A percentile compares a stretch with the other conserved stretches of the same genome.
phyloP scores from a whole-genome alignment of 768 basidiomycete genomes.

The Rossbeevera mucosa region DNA sequence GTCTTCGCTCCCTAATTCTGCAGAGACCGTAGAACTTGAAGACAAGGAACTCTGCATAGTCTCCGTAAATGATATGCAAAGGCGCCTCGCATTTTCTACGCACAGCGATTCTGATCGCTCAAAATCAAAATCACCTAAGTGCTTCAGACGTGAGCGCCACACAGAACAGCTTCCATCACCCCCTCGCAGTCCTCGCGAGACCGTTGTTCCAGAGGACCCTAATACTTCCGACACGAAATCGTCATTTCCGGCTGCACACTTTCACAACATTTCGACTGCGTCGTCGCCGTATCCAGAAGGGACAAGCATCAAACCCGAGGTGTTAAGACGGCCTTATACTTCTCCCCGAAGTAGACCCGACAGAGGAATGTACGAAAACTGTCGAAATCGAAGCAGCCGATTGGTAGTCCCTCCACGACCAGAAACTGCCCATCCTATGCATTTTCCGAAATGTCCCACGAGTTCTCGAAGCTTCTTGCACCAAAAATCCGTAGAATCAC shows the following conservation, averaged over 20 bases:
- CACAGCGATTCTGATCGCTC: slow-evolving; percentile 48
- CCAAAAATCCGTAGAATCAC: slow-evolving; percentile 19
- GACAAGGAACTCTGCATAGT: slow-evolving; percentile 63
- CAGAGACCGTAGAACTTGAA: slow-evolving; percentile 65
- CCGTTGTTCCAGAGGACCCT: slow-evolving; percentile 8
- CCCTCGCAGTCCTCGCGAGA: slow-evolving; percentile 31
- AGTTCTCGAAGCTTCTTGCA: slow-evolving; percentile 16
- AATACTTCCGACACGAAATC: slow-evolving; percentile 2
- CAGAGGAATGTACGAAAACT: slow-evolving; percentile 8
- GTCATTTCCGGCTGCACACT: slow-evolving; percentile 15
- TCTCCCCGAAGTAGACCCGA: slow-evolving; percentile 50
- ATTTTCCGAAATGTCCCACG: slow-evolving; percentile 6
- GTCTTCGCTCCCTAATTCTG: slow-evolving; percentile 40
- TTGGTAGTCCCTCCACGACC: slow-evolving; percentile 19
- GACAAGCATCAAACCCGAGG: slow-evolving; percentile 27
- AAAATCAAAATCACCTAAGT: slow-evolving; percentile 56
- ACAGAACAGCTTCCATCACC: slow-evolving; percentile 36
- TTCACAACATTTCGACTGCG: slow-evolving; percentile 27
- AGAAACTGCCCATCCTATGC: slow-evolving; percentile 26
- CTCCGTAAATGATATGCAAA: slow-evolving; percentile 67
- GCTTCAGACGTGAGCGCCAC: slow-evolving; percentile 33
- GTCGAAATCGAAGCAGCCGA: slow-evolving; percentile 15
- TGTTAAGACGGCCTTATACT: slow-evolving; percentile 60
- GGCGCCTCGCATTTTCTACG: slow-evolving; percentile 58
- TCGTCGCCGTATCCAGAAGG: slow-evolving; percentile 29